These are phyloP conservation scores for Cercospora nicotianae DNA, from an alignment of 2,329 filamentous ascomycete genomes.

Conservation along the genomic window DNA sequence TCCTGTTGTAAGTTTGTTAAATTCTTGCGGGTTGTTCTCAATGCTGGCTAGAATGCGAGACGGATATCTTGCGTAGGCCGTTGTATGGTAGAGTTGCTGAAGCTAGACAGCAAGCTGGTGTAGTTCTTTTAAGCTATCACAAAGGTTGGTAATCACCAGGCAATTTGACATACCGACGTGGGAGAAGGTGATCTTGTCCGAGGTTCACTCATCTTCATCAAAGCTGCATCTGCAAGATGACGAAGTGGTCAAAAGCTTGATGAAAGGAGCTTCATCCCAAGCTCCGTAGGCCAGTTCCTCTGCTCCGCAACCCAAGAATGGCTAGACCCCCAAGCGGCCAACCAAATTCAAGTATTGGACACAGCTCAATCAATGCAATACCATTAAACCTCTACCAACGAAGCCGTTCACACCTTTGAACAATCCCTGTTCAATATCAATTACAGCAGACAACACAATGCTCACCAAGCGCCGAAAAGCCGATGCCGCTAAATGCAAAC, in stretches of 20 bases:
- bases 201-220: background rate
- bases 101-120: too few species aligned
- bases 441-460: background rate
- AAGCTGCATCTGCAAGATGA: background rate
- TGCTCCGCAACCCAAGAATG: background rate
- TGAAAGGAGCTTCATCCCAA: background rate
- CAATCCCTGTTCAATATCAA: background rate
- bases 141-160: background rate
- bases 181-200: background rate
- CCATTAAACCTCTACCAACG: background rate
- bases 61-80: too few species aligned
- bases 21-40: too few species aligned
- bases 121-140: background rate
- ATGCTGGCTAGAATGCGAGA: too few species aligned
- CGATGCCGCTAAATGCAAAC: background rate
- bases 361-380: background rate
- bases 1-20: too few species aligned
- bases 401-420: background rate
- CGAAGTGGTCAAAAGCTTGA: background rate
- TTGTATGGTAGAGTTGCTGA: too few species aligned
- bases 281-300: background rate
- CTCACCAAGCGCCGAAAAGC: background rate
- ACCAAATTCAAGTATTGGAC: too few species aligned
- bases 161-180: background rate
- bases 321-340: too few species aligned